These are phyloP conservation scores for Hypoxylon perforatum DNA, from an alignment of 495 filamentous ascomycete species.

Conservation along the genomic window DNA sequence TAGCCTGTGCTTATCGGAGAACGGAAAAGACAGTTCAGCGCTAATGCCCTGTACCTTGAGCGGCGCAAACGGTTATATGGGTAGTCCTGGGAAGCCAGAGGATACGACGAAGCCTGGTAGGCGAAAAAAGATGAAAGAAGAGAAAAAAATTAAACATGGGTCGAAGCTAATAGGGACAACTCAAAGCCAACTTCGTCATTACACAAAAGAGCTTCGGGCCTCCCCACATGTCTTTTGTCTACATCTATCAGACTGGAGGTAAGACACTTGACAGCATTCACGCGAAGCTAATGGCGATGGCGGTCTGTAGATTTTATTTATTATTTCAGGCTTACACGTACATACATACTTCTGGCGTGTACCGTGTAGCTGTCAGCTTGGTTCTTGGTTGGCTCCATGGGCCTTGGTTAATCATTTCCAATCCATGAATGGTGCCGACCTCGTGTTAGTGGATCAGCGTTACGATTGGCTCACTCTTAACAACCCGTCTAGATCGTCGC, in stretches of 20 bases:
- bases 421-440: constrained; percentile 17
- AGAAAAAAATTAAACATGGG: too few species aligned
- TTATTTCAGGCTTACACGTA: constrained; percentile 15
- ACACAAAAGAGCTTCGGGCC: constrained; percentile 1
- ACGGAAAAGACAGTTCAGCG: not conserved
- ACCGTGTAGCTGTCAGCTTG: constrained; percentile 19
- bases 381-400: constrained; percentile 25
- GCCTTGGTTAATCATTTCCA: constrained; percentile 32
- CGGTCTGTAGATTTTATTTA: constrained; percentile 4
- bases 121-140: too few species aligned
- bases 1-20: not conserved
- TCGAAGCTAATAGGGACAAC: not conserved
- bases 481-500: constrained; percentile 22
- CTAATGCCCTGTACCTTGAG: constrained; percentile 20
- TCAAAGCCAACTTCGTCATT: not conserved
- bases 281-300: not conserved
- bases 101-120: too few species aligned
- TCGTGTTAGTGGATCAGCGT: constrained; percentile 39
- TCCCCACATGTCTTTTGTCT: constrained; percentile 1
- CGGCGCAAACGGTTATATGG: constrained; percentile 27
- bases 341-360: too few species aligned
- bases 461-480: constrained; percentile 30
- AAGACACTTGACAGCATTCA: constrained; percentile 3
- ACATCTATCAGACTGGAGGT: not conserved
- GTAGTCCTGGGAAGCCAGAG: constrained; percentile 15